Evolutionary conservation across 352 stramenopile genomes (phyloP).

Genomic region (Saprolegnia diclina): DNA sequence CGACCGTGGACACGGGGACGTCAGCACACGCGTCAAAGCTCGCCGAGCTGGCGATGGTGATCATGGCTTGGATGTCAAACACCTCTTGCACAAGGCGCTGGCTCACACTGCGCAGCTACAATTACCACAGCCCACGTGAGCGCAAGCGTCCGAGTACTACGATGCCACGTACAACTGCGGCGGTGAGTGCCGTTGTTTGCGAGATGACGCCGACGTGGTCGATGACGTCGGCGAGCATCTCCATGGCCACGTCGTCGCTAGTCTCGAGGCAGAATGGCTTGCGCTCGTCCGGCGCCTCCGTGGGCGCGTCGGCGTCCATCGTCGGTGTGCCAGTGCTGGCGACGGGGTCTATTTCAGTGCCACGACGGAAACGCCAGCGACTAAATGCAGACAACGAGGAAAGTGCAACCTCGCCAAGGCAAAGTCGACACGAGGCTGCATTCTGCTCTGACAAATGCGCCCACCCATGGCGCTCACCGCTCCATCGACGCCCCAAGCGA

Average conservation of each 20-base stretch:
- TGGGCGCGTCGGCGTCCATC: background rate
- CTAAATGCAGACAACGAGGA: too few species aligned
- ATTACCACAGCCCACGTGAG: background rate
- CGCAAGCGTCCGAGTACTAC: background rate
- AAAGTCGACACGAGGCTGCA: too few species aligned
- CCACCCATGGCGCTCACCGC: too few species aligned
- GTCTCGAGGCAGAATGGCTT: background rate
- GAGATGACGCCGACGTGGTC: constrained; percentile 6
- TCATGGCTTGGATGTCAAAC: constrained; percentile 4
- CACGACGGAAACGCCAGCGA: too few species aligned
- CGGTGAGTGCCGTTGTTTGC: background rate
- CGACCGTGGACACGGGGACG: background rate
- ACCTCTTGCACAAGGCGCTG: constrained; percentile 11
- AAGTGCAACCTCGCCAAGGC: too few species aligned
- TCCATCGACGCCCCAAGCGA: too few species aligned
- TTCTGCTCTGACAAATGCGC: too few species aligned
- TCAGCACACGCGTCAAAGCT: constrained; percentile 3
- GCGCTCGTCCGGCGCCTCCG: background rate
- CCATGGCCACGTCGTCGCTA: background rate
- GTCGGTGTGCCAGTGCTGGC: too few species aligned
- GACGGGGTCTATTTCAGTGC: too few species aligned
- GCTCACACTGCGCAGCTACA: constrained; percentile 9
- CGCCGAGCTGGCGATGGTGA: background rate
- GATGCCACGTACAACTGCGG: background rate
- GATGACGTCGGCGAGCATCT: background rate